phyloP scores from a whole-genome alignment of 164 flowering plant species.

The Vitis rotundifolia region DNA sequence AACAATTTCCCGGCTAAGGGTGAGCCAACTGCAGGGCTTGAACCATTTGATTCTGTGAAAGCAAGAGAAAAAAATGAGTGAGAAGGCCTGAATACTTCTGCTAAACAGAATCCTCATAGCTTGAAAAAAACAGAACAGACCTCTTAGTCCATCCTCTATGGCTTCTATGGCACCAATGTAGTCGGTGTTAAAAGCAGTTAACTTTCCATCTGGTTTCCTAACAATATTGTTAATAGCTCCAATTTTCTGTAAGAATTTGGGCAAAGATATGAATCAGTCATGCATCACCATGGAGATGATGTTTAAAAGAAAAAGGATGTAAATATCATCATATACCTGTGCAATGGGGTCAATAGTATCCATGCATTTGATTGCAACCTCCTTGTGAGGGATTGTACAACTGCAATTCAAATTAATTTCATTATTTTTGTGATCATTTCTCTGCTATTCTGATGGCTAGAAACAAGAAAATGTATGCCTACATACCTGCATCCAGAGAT shows the following conservation, averaged over 20 bases:
- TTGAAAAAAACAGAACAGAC: constrained; percentile 26
- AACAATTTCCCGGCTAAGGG: constrained; percentile 71
- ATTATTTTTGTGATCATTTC: neutral
- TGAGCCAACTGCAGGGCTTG: constrained; percentile 30
- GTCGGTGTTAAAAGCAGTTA: constrained; percentile 73
- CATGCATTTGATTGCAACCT: constrained; percentile 58
- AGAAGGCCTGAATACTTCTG: neutral
- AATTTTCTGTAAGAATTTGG: constrained; percentile 42
- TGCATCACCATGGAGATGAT: no score
- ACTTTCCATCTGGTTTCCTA: constrained; percentile 65
- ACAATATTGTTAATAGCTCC: constrained; percentile 75
- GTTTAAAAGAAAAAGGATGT: no score
- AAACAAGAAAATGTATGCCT: no score
- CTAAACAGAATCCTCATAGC: neutral
- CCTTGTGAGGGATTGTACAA: constrained; percentile 84
- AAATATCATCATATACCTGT: constrained; percentile 38
- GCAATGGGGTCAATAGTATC: constrained; percentile 77
- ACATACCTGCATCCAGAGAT: constrained; percentile 71
- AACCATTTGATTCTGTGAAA: constrained; percentile 33
- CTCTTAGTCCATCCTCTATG: constrained; percentile 73
- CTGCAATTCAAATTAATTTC: constrained; percentile 35
- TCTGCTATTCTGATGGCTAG: no score
- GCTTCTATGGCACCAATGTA: constrained; percentile 74
- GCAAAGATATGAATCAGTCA: no score
- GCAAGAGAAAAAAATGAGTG: neutral